Evolutionary conservation across 768 basidiomycete species (phyloP).

Genomic region (Boletellus sp.): DNA sequence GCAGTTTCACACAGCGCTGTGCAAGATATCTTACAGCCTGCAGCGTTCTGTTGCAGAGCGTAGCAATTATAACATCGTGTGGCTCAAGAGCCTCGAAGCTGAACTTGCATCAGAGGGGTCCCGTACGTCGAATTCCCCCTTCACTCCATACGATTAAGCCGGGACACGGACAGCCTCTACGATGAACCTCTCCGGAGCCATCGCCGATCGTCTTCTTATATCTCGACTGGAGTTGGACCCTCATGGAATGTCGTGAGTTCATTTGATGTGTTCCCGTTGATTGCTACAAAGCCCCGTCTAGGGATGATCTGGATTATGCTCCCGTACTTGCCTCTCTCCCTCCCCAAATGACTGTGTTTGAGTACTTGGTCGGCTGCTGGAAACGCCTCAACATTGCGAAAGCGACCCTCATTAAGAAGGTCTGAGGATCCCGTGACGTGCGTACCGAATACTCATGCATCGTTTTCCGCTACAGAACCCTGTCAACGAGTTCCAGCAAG

Average conservation of each 20-base stretch:
- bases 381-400: slow-evolving; percentile 68
- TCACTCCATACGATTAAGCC: background rate
- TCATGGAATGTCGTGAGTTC: slow-evolving; percentile 60
- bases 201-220: slow-evolving; percentile 78
- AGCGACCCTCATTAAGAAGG: slow-evolving; percentile 61
- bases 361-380: slow-evolving; percentile 91
- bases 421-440: slow-evolving; percentile 16
- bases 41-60: slow-evolving; percentile 58
- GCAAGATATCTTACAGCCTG: slow-evolving; percentile 8
- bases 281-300: slow-evolving; percentile 23
- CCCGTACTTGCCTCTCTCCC: slow-evolving; percentile 76
- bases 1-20: background rate
- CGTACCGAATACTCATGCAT: slow-evolving; percentile 34
- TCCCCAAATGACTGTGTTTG: slow-evolving; percentile 73
- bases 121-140: slow-evolving; percentile 27
- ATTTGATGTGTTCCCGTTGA: slow-evolving; percentile 3
- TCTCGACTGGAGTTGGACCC: slow-evolving; percentile 81
- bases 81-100: slow-evolving; percentile 71
- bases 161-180: slow-evolving; percentile 29
- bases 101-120: slow-evolving; percentile 65
- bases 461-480: slow-evolving; percentile 41
- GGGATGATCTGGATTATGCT: slow-evolving; percentile 72
- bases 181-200: slow-evolving; percentile 49
- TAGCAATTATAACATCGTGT: slow-evolving; percentile 67
- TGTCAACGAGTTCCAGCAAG: slow-evolving; percentile 53